These are phyloP conservation scores for Botrytis fabae DNA, from an alignment of 2,329 filamentous ascomycete genomes.

Conservation along the genomic window DNA sequence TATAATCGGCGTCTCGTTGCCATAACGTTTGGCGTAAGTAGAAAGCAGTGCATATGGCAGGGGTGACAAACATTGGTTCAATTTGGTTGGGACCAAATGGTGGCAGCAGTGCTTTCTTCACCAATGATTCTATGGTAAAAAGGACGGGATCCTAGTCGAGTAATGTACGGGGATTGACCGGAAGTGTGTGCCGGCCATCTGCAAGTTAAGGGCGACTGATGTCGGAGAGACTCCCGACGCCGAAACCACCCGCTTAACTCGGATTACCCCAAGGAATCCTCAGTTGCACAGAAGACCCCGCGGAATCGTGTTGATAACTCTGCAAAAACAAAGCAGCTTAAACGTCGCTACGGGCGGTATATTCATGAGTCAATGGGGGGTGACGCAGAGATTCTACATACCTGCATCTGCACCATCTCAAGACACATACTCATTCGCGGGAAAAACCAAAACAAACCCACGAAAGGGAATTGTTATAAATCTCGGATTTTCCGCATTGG, in stretches of 20 bases:
- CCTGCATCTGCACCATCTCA: not conserved
- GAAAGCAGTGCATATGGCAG: not conserved
- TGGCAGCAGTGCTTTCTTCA: not conserved
- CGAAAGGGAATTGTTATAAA: not conserved
- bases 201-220: constrained; percentile 2
- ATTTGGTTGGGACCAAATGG: not conserved
- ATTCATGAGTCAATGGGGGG: not conserved
- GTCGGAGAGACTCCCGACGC: constrained; percentile 13
- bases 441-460: not conserved
- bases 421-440: not conserved
- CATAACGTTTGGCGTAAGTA: not conserved
- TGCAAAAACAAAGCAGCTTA: not conserved
- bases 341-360: not conserved
- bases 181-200: constrained; percentile 12
- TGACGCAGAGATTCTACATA: not conserved
- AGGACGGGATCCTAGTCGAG: not conserved
- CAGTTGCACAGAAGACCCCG: constrained; percentile 2
- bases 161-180: constrained; percentile 1
- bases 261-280: not conserved
- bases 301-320: not conserved
- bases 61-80: constrained; percentile 5
- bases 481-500: not conserved
- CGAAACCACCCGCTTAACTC: not conserved
- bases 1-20: constrained; percentile 2
- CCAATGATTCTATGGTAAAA: constrained; percentile 2